Evolutionary conservation across 768 basidiomycete species (phyloP).

Genomic region (Suillus fuscotomentosus): DNA sequence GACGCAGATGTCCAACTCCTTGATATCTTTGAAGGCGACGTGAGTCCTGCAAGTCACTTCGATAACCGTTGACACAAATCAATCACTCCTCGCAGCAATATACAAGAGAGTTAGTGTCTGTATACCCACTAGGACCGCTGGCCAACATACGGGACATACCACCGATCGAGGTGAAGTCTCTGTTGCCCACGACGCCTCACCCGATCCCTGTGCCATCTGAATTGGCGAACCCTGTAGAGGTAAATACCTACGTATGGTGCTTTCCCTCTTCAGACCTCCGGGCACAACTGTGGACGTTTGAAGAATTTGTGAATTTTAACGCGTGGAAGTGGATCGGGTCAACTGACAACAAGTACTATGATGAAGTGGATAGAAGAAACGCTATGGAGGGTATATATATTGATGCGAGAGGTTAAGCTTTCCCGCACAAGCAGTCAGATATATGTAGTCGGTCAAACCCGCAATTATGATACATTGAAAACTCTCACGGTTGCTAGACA

Average conservation of each 20-base stretch:
- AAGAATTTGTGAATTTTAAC: constrained; percentile 73
- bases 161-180: constrained; percentile 22
- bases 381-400: constrained; percentile 37
- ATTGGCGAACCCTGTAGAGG: constrained; percentile 38
- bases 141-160: constrained; percentile 27
- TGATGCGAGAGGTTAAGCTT: background rate
- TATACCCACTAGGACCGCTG: constrained; percentile 53
- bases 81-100: constrained; percentile 64
- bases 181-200: constrained; percentile 44
- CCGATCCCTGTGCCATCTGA: constrained; percentile 38
- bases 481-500: background rate
- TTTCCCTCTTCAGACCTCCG: constrained; percentile 42
- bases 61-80: background rate
- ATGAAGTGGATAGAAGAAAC: constrained; percentile 51
- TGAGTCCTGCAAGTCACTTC: constrained; percentile 30
- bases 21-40: constrained; percentile 83
- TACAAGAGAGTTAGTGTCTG: constrained; percentile 47
- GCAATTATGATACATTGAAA: background rate
- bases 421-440: background rate
- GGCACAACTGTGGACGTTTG: constrained; percentile 74
- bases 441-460: background rate
- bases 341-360: constrained; percentile 39
- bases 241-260: constrained; percentile 74
- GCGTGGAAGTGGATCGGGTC: constrained; percentile 76
- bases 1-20: constrained; percentile 60